phyloP scores from a whole-genome alignment of 164 flowering plant genomes.

The Liquidambar formosana region DNA sequence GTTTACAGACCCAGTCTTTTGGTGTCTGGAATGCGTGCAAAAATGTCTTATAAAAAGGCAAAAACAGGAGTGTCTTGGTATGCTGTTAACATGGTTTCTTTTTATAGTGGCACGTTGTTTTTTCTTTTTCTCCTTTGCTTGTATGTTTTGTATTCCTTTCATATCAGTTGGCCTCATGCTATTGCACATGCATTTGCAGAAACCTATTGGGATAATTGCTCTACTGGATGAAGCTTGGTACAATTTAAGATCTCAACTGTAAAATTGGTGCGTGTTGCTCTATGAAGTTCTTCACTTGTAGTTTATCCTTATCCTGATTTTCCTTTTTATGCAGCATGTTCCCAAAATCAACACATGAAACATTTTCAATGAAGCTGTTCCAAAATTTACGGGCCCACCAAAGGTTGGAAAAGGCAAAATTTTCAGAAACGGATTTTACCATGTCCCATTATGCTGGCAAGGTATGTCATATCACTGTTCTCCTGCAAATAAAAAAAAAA shows the following conservation, averaged over 20 bases:
- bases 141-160: not conserved
- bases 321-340: constrained; percentile 81
- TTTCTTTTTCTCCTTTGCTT: not conserved
- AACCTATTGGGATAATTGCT: constrained; percentile 87
- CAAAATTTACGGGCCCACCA: constrained; percentile 68
- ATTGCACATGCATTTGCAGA: constrained; percentile 52
- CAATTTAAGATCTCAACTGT: constrained; percentile 27
- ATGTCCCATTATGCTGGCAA: constrained; percentile 97
- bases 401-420: constrained; percentile 81
- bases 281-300: not conserved
- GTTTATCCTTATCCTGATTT: constrained; percentile 40
- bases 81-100: not conserved
- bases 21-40: too few relatives aligned
- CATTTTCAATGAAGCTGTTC: constrained; percentile 85
- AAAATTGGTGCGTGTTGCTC: constrained; percentile 34
- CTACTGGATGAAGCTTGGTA: constrained; percentile 95
- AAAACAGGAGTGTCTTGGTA: not conserved
- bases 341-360: constrained; percentile 90
- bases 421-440: constrained; percentile 89
- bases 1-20: too few relatives aligned
- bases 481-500: not conserved
- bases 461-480: constrained; percentile 43
- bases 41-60: not conserved
- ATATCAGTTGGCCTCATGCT: constrained; percentile 10
- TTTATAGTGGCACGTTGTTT: not conserved